Evolutionary conservation across 2,329 filamentous ascomycete genomes (phyloP), one percentile per base, ranked within the genome.

Genomic region (Fusarium sp.): DNA sequence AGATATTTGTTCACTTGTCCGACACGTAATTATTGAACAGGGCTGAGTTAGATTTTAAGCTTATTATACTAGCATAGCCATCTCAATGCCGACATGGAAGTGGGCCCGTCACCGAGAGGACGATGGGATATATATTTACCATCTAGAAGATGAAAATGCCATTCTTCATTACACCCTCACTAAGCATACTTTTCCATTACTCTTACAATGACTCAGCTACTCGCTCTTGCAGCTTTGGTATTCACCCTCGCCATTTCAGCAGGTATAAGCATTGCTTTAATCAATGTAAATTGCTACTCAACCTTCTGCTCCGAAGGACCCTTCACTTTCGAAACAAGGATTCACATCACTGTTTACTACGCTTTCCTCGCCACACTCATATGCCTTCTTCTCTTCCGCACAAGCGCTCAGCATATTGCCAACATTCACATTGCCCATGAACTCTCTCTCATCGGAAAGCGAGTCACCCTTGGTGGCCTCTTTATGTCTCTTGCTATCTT

Each of bases 121-220:
- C 0, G 0, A 27, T 7, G 14, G 43, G 12, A 25, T 46, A 28
- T 46, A 46, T 46, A 46, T 28, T 11, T 0, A 11, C 7, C 8
- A 18, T 25, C 3, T 13, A 3, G 16, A 46, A 1, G 16, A 18
- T 5, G 3, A 9, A 7, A n/a, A 27, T 28, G 1, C 9, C 14
- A 23, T 27, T 8, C 9, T 28, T 12, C 2, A 25, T 12, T 9
- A 4, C 16, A 11, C 28, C 16, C 10, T 7, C 21, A 28, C 1
- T 0, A 12, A 28, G 3, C 16, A 28, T 7, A 27, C 5, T 25
- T 0, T 18, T 12, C 10, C 3, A n/a, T 25, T 0, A n/a, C 7
- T 11, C 12, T 0, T 5, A 28, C 3, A 28, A 46, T 46, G 43
- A 46, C 23, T 46, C 43, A 46, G 0, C 12, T 46, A n/a, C 6